A percentile compares a stretch with the other conserved stretches of the same genome.
phyloP scores from a whole-genome alignment of 2,329 filamentous ascomycete genomes.

The Aspergillus tamarii region DNA sequence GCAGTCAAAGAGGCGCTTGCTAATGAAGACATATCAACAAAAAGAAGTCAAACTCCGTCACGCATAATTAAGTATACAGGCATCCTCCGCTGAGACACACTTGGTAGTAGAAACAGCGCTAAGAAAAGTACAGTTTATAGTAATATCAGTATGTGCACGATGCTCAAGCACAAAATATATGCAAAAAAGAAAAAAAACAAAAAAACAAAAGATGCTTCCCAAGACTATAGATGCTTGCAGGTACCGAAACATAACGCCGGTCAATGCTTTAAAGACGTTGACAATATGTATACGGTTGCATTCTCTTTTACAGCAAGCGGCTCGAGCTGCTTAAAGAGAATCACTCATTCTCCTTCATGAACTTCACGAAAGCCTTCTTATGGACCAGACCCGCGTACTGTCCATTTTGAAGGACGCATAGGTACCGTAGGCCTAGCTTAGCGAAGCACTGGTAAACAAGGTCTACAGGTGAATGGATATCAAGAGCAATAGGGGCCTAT shows the following conservation, averaged over 20 bases:
- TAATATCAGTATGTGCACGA: background rate
- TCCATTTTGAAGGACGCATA: constrained; percentile 85
- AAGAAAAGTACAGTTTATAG: background rate
- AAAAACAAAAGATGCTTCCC: background rate
- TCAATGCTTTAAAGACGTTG: background rate
- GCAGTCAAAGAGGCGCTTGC: background rate
- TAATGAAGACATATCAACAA: background rate
- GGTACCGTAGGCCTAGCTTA: constrained; percentile 88
- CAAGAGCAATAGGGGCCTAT: constrained; percentile 80
- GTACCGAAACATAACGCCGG: background rate
- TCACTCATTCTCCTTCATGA: constrained; percentile 77
- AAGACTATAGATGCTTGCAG: background rate
- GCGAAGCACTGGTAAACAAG: constrained; percentile 95
- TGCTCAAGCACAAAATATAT: background rate
- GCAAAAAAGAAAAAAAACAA: background rate
- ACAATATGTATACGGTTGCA: background rate
- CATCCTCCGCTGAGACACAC: background rate
- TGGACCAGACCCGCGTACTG: constrained; percentile 90
- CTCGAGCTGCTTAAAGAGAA: background rate
- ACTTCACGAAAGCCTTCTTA: constrained; percentile 96
- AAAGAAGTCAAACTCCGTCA: background rate
- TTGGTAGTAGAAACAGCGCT: background rate
- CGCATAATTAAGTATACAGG: background rate
- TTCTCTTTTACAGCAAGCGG: background rate
- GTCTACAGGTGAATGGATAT: constrained; percentile 89